Conservation (phyloP, 345 rosid genomes). For the Acer campestre region DNA sequence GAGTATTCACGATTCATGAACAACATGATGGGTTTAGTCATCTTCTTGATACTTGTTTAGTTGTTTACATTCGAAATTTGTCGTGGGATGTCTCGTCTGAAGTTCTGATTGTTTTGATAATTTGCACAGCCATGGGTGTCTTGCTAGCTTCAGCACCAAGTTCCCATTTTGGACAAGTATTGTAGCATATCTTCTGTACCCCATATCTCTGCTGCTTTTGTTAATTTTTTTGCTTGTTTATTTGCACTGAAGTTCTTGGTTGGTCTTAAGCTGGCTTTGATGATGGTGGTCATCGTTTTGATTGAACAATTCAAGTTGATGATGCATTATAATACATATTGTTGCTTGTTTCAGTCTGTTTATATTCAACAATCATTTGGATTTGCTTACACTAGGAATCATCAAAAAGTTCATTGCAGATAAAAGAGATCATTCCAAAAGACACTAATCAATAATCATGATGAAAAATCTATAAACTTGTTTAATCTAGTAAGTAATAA, state of each 20-base stretch:
- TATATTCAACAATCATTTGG: no score
- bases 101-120: constrained; percentile 12
- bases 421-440: no score
- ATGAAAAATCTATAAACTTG: no score
- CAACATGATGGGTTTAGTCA: constrained; percentile 39
- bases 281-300: no score
- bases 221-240: constrained; percentile 43
- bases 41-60: constrained; percentile 35
- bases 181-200: constrained; percentile 36
- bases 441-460: no score
- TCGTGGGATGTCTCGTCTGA: constrained; percentile 46
- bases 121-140: constrained; percentile 40
- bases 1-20: constrained; percentile 55
- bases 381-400: no score
- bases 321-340: no score
- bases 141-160: constrained; percentile 30
- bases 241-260: constrained; percentile 37
- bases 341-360: no score
- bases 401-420: no score
- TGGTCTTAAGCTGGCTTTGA: constrained; percentile 24
- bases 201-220: constrained; percentile 39
- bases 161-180: constrained; percentile 42
- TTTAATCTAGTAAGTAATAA: no score
- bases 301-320: no score
- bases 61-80: constrained; percentile 39